These are phyloP conservation scores for Pilasporangium apinafurcum DNA, from an alignment of 352 stramenopile genomes.

Conservation along the genomic window DNA sequence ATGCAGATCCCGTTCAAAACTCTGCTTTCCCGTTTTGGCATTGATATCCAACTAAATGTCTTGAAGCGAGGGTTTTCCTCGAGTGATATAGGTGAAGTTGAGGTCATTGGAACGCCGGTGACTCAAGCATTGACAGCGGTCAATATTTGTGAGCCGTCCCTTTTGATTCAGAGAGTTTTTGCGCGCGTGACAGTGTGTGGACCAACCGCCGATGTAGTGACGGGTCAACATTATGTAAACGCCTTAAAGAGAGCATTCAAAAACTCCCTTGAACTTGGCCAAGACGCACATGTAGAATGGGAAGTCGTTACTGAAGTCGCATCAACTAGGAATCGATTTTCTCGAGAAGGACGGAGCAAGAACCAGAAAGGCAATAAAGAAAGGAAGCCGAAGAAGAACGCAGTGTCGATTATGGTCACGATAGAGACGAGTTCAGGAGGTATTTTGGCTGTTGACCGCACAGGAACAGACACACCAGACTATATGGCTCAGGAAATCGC, in stretches of 20 bases:
- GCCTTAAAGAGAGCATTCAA: conserved; percentile 20
- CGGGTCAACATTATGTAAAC: conserved; percentile 26
- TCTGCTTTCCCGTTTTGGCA: conserved; percentile 40
- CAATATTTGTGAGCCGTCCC: conserved; percentile 24
- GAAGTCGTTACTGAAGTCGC: conserved; percentile 27
- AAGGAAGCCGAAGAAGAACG: conserved; percentile 16
- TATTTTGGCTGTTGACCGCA: conserved; percentile 36
- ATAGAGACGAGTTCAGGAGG: conserved; percentile 32
- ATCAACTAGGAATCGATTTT: conserved; percentile 2
- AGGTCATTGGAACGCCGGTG: conserved; percentile 17
- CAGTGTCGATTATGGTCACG: conserved; percentile 30
- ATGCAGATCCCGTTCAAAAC: conserved; percentile 33
- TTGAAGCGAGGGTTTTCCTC: conserved; percentile 43
- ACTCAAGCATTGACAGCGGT: conserved; percentile 19
- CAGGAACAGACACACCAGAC: conserved; percentile 27
- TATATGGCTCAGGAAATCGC: conserved; percentile 22
- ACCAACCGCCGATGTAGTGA: conserved; percentile 17
- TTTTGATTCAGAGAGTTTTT: conserved; percentile 20
- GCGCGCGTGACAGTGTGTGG: conserved; percentile 41
- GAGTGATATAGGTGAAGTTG: conserved; percentile 30
- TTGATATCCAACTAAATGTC: conserved; percentile 22
- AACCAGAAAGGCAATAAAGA: background rate
- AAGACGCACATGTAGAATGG: conserved; percentile 8
- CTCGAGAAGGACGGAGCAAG: too few species aligned
- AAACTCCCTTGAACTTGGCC: conserved; percentile 6